Percentiles rank a stretch among this genome's conserved stretches.
Evolutionary conservation across 2,329 filamentous ascomycete genomes (phyloP).

Genomic region (Fusarium hostae): DNA sequence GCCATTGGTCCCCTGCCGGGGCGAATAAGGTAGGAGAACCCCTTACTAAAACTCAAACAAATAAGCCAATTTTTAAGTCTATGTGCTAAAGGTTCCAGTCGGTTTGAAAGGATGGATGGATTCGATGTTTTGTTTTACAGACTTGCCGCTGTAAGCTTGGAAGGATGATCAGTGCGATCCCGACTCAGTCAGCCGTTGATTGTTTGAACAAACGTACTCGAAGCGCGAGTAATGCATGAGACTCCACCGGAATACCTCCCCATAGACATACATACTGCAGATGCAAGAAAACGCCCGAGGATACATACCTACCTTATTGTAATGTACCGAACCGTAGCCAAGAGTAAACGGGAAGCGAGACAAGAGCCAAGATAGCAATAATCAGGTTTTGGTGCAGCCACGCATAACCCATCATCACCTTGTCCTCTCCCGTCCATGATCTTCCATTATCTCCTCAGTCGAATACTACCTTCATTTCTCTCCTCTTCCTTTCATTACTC

Average conservation of each 20-base stretch:
- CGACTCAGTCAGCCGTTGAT: background rate
- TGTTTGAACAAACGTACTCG: background rate
- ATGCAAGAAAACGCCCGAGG: background rate
- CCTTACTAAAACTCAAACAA: conserved; percentile 38
- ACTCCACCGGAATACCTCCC: background rate
- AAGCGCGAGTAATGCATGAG: background rate
- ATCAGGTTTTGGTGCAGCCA: conserved; percentile 9
- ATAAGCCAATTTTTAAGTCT: conserved; percentile 40
- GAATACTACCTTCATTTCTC: background rate
- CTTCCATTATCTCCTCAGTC: background rate
- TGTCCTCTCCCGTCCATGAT: background rate
- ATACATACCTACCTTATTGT: background rate
- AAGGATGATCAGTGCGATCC: background rate
- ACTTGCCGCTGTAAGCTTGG: conserved; percentile 12
- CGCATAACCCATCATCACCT: background rate
- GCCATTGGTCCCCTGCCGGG: background rate
- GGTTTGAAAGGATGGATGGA: background rate
- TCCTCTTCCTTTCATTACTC: conserved; percentile 3
- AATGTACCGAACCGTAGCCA: background rate
- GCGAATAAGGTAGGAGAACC: conserved; percentile 2
- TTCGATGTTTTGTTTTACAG: conserved; percentile 9
- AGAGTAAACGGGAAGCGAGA: conserved; percentile 4
- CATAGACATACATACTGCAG: background rate
- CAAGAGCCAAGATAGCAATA: conserved; percentile 11
- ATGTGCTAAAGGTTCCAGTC: conserved; percentile 8